Base-by-base conservation (phyloP, 2,329 filamentous ascomycete species). In the Fusarium concolor region DNA sequence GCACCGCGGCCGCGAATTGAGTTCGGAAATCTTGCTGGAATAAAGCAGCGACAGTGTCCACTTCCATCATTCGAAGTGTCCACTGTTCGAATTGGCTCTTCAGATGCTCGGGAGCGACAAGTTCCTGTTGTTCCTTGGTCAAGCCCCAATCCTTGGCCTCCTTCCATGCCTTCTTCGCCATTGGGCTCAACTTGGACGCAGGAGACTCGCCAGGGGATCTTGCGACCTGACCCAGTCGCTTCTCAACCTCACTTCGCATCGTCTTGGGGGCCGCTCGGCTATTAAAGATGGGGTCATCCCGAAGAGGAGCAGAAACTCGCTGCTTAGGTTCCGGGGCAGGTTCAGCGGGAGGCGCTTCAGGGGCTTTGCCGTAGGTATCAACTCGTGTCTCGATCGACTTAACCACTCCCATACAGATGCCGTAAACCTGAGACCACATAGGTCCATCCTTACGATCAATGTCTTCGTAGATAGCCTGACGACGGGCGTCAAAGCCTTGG, bases 401-500 rank as follows among this genome's bases (percentile, higher is more conserved):
- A 50, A 97, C 84, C 18, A 91, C 85, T 14, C 87, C 86, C 18
- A 95, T 84, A 72, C 92, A 94, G 9, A 90, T 81, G 18, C 83
- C 81, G 64, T 90, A 89, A 46, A 97, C 85, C 72, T 97, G 93
- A 10, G 89, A 88, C 92, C 93, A 97, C 69, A 92, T 90, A 1
- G 92, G 86, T 1, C 91, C 93, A 43, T 90, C 91, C 54, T 88
- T 88, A 62, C 94, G 91, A 71, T 97, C 93, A 64, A 97, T 92
- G 71, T 98, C 95, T 59, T 90, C 88, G 78, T 92, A 97, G 56
- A 98, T 93, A 20, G 89, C 87, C 77, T 91, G 92, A 52, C 95
- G 88, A 33, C 94, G 89, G n/a, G 88, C 85, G 17, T 90, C 85
- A 66, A 92, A 94, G 54, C 88, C 86, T 57, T 91, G 87, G 37